Conservation (phyloP, 2,329 filamentous ascomycete genomes). For the Chaetomiaceae sp. region DNA sequence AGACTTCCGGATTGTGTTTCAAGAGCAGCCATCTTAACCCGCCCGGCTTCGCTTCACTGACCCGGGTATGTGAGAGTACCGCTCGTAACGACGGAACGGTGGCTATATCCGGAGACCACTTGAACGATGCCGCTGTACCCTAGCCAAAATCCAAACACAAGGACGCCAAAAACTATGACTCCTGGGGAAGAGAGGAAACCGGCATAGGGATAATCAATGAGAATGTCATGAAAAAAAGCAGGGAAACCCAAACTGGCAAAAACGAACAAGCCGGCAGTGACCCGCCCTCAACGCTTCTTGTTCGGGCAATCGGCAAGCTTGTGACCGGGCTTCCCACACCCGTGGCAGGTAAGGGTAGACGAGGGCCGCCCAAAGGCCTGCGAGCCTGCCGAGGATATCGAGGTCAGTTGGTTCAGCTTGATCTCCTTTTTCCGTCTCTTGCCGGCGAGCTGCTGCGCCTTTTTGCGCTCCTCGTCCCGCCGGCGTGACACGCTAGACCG, state of each 20-base stretch:
- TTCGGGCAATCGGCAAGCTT: slow-evolving; percentile 52
- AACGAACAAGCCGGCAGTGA: slow-evolving; percentile 3
- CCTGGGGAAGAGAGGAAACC: not conserved
- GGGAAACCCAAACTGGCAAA: not conserved
- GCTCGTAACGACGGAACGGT: not conserved
- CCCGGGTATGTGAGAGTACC: slow-evolving; percentile 3
- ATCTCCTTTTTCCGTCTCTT: slow-evolving; percentile 62
- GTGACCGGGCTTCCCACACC: slow-evolving; percentile 60
- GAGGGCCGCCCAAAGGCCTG: slow-evolving; percentile 26
- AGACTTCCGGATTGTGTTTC: not conserved
- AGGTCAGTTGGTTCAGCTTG: slow-evolving; percentile 58
- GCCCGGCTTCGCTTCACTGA: not conserved
- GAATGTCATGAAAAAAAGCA: not conserved
- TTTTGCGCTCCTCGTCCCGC: slow-evolving; percentile 45
- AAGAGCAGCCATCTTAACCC: not conserved
- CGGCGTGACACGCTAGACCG: slow-evolving; percentile 32
- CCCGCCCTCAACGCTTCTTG: slow-evolving; percentile 21
- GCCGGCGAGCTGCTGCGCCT: slow-evolving; percentile 49
- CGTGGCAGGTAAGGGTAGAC: slow-evolving; percentile 49
- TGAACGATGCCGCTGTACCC: not conserved
- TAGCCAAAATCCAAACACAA: not conserved
- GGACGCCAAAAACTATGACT: not conserved
- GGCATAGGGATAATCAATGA: not conserved
- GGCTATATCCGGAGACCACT: slow-evolving; percentile 4
- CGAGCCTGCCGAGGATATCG: slow-evolving; percentile 47